A percentile compares a stretch with the other conserved stretches of the same genome.
These are phyloP conservation scores for Bipolaris cookei DNA, from an alignment of 2,329 filamentous ascomycete species.

Conservation along the genomic window DNA sequence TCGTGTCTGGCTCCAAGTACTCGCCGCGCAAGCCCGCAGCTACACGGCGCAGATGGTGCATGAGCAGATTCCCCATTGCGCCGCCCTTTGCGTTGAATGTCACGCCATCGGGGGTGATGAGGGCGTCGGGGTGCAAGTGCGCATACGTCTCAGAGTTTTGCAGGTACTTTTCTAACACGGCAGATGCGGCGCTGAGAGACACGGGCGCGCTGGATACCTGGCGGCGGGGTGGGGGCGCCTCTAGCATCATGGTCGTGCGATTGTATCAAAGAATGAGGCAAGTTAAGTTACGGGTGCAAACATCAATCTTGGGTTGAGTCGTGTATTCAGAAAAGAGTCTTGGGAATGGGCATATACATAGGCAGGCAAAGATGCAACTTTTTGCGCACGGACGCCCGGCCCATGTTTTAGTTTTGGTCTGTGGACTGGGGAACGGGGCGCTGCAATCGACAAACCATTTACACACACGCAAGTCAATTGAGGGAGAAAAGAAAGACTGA, in stretches of 20 bases:
- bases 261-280: background rate
- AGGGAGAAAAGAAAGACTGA: background rate
- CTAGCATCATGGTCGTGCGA: slow-evolving; percentile 35
- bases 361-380: slow-evolving; percentile 26
- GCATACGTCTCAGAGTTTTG: slow-evolving; percentile 48
- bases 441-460: too few species aligned
- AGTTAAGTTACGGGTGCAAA: background rate
- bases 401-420: slow-evolving; percentile 13
- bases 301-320: background rate
- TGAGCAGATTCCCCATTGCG: slow-evolving; percentile 54
- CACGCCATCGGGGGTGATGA: slow-evolving; percentile 52
- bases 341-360: background rate
- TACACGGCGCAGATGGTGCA: slow-evolving; percentile 61
- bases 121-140: slow-evolving; percentile 58
- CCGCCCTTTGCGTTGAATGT: slow-evolving; percentile 53
- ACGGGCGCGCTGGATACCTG: slow-evolving; percentile 43
- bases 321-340: background rate
- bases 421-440: slow-evolving; percentile 22
- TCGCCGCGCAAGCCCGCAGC: slow-evolving; percentile 61
- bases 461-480: background rate
- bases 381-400: slow-evolving; percentile 38
- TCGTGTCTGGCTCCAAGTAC: slow-evolving; percentile 54
- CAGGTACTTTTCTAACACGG: slow-evolving; percentile 51
- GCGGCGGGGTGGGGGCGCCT: slow-evolving; percentile 48
- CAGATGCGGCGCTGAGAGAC: slow-evolving; percentile 42